Conservation (phyloP, 1,284 basidiomycete genomes). For the Hypsizygus ulmarius region DNA sequence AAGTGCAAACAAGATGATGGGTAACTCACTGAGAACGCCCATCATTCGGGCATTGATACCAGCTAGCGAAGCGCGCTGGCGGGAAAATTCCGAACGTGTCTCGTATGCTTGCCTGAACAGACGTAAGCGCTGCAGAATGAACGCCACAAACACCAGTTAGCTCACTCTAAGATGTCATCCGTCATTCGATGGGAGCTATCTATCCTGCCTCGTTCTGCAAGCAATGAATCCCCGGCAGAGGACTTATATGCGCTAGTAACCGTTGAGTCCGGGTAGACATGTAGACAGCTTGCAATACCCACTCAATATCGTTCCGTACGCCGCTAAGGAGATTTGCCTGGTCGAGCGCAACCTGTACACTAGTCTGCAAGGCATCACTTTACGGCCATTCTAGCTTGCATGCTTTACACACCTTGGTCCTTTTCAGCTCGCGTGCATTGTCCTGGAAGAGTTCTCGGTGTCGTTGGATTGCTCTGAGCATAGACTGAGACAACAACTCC, state of each 20-base stretch:
- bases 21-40: conserved; percentile 71
- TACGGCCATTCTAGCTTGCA: background rate
- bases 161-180: conserved; percentile 85
- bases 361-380: conserved; percentile 45
- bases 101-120: conserved; percentile 89
- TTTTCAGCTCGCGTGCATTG: conserved; percentile 76
- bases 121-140: conserved; percentile 8
- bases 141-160: conserved; percentile 24
- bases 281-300: conserved; percentile 27
- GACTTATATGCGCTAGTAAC: conserved; percentile 79
- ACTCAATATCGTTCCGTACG: conserved; percentile 97
- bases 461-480: conserved; percentile 86
- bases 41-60: conserved; percentile 84
- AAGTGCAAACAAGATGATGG: background rate
- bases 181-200: conserved; percentile 95
- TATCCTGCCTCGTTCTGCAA: conserved; percentile 86
- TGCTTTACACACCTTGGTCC: conserved; percentile 68
- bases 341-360: conserved; percentile 82
- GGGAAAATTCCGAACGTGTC: conserved; percentile 91
- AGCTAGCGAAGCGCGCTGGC: conserved; percentile 74
- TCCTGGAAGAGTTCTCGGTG: conserved; percentile 91
- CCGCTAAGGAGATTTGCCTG: conserved; percentile 85
- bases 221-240: conserved; percentile 80
- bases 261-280: background rate
- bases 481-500: conserved; percentile 79